Evolutionary conservation across 2,329 filamentous ascomycete species (phyloP).

Genomic region (Aotearoamyces nothofagi): DNA sequence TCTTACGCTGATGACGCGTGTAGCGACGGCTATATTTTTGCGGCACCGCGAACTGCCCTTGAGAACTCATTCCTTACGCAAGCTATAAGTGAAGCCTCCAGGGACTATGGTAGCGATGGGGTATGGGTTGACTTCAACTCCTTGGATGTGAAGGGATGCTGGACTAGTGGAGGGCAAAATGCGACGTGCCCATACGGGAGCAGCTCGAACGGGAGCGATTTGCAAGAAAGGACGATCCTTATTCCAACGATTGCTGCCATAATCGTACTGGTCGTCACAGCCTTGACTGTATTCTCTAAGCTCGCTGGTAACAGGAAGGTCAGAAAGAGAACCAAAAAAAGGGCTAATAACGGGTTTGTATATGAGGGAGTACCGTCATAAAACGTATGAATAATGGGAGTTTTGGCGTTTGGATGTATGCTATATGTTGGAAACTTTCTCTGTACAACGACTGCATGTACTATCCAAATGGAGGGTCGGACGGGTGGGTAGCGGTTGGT

Average conservation of each 20-base stretch:
- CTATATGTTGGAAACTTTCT: no score
- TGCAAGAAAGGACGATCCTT: constrained; percentile 29
- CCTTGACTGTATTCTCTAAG: constrained; percentile 46
- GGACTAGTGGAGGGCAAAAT: constrained; percentile 40
- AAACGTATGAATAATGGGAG: no score
- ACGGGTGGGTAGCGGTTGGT: no score
- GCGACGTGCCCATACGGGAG: constrained; percentile 41
- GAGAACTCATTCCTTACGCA: constrained; percentile 42
- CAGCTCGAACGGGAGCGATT: constrained; percentile 18
- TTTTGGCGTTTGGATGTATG: no score
- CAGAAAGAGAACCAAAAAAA: constrained; percentile 32
- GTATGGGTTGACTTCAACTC: constrained; percentile 49
- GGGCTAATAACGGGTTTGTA: constrained; percentile 37
- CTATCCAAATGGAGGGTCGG: no score
- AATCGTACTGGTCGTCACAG: constrained; percentile 44
- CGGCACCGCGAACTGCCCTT: constrained; percentile 42
- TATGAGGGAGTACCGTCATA: constrained; percentile 58
- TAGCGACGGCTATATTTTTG: constrained; percentile 31
- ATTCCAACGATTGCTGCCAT: constrained; percentile 46
- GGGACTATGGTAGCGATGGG: constrained; percentile 16
- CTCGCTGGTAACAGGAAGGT: constrained; percentile 44
- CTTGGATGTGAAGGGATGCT: constrained; percentile 38
- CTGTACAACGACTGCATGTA: no score
- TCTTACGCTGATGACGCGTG: constrained; percentile 29
- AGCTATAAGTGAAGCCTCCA: constrained; percentile 11